Conservation (phyloP, 208 protist genomes). For the Leishmania arabica region DNA sequence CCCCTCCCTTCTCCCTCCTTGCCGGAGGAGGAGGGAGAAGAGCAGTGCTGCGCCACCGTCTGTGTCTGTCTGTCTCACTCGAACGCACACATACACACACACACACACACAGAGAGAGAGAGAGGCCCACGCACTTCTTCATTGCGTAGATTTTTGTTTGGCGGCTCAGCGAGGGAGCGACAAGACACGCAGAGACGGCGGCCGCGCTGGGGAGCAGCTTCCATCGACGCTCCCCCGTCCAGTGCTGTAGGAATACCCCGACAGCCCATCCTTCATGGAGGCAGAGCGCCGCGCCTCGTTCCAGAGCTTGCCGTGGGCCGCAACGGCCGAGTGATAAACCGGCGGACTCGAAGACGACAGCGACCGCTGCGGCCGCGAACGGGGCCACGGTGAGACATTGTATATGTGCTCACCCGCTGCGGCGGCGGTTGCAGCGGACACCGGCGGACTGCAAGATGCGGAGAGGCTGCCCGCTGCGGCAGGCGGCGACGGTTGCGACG, state of each 20-base stretch:
- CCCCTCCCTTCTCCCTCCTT: not conserved
- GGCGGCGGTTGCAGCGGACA: not conserved
- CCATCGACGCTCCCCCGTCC: slow-evolving; percentile 51
- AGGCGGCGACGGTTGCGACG: not conserved
- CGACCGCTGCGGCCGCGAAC: slow-evolving; percentile 12
- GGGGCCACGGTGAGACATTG: slow-evolving; percentile 23
- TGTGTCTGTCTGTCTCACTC: not conserved
- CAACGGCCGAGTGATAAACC: not conserved
- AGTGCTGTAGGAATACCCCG: slow-evolving; percentile 19
- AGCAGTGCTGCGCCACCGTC: not conserved
- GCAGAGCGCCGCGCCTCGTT: slow-evolving; percentile 21
- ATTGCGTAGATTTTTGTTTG: not conserved
- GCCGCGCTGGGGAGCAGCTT: slow-evolving; percentile 49
- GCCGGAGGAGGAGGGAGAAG: no score
- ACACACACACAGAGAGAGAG: not conserved
- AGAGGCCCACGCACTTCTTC: not conserved
- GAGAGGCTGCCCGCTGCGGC: not conserved
- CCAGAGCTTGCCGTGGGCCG: slow-evolving; percentile 15
- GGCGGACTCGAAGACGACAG: slow-evolving; percentile 17
- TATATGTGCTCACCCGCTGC: slow-evolving; percentile 24
- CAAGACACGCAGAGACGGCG: slow-evolving; percentile 39
- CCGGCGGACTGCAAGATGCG: not conserved
- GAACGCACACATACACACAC: not conserved
- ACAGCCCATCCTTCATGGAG: slow-evolving; percentile 39
- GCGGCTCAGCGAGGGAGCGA: slow-evolving; percentile 6